phyloP scores from a whole-genome alignment of 805 yeast species.

The Spathaspora girioi region DNA sequence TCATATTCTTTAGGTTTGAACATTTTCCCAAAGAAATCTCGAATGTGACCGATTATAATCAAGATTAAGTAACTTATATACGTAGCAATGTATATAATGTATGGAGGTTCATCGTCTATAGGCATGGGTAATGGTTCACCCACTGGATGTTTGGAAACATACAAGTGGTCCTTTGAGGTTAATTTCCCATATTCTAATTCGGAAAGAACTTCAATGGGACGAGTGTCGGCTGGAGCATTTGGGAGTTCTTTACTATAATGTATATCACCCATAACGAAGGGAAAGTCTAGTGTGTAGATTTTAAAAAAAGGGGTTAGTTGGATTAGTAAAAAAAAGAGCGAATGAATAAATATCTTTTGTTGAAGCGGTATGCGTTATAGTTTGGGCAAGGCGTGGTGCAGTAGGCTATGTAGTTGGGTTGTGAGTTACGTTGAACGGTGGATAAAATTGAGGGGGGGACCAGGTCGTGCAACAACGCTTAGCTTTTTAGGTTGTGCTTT shows the following conservation, averaged over 20 bases:
- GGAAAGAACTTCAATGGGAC: slow-evolving; percentile 28
- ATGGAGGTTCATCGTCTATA: slow-evolving; percentile 83
- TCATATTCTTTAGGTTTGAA: slow-evolving; percentile 64
- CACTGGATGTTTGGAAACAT: slow-evolving; percentile 54
- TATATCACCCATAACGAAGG: neutral
- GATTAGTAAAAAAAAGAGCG: neutral
- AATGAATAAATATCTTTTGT: neutral
- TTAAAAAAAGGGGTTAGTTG: neutral
- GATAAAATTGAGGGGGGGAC: neutral
- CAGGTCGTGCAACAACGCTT: neutral
- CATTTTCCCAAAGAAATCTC: slow-evolving; percentile 80
- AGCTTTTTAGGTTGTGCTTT: neutral
- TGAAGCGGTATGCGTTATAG: neutral
- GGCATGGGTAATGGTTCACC: slow-evolving; percentile 60
- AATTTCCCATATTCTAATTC: slow-evolving; percentile 74
- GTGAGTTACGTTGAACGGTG: neutral
- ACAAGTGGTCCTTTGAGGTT: slow-evolving; percentile 61
- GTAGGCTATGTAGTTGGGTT: neutral
- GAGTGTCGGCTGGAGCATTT: slow-evolving; percentile 33
- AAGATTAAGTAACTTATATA: slow-evolving; percentile 81
- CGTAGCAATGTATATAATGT: slow-evolving; percentile 72
- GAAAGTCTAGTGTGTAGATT: neutral
- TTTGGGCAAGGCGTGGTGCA: neutral
- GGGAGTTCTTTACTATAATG: slow-evolving; percentile 23
- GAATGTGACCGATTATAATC: slow-evolving; percentile 83